phyloP scores from a whole-genome alignment of 1,284 basidiomycete genomes.

The Puccinia polysora region DNA sequence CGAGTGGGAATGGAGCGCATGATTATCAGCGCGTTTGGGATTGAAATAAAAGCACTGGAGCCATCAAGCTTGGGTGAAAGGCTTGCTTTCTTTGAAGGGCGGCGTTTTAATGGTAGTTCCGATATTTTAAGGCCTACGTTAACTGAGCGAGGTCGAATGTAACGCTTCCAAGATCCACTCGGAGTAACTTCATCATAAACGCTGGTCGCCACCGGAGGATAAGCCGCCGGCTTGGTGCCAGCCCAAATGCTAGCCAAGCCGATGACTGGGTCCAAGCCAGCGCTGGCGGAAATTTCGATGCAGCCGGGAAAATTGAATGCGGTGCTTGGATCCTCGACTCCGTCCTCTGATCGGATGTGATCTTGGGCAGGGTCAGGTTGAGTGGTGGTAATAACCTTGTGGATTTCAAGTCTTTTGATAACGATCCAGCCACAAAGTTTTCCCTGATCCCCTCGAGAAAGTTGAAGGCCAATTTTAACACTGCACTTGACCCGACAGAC shows the following conservation, averaged over 20 bases:
- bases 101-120: slow-evolving; percentile 3
- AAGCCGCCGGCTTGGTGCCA: background rate
- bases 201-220: background rate
- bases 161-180: slow-evolving; percentile 16
- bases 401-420: slow-evolving; percentile 28
- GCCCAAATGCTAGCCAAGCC: slow-evolving; percentile 38
- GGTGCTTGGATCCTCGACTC: background rate
- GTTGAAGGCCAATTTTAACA: slow-evolving; percentile 39
- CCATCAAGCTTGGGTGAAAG: slow-evolving; percentile 5
- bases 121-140: slow-evolving; percentile 27
- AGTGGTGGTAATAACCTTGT: slow-evolving; percentile 3
- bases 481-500: slow-evolving; percentile 27
- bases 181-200: background rate
- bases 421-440: slow-evolving; percentile 36
- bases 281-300: slow-evolving; percentile 36
- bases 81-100: background rate
- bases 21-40: slow-evolving; percentile 12
- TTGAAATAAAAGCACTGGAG: slow-evolving; percentile 18
- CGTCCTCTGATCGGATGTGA: background rate
- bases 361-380: background rate
- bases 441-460: slow-evolving; percentile 31
- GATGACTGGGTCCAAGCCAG: slow-evolving; percentile 34
- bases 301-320: slow-evolving; percentile 33
- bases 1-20: slow-evolving; percentile 3
- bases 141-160: slow-evolving; percentile 33